These are phyloP conservation scores for Arabidopsis hybrid DNA, from an alignment of 441 rosid species.

Conservation along the genomic window DNA sequence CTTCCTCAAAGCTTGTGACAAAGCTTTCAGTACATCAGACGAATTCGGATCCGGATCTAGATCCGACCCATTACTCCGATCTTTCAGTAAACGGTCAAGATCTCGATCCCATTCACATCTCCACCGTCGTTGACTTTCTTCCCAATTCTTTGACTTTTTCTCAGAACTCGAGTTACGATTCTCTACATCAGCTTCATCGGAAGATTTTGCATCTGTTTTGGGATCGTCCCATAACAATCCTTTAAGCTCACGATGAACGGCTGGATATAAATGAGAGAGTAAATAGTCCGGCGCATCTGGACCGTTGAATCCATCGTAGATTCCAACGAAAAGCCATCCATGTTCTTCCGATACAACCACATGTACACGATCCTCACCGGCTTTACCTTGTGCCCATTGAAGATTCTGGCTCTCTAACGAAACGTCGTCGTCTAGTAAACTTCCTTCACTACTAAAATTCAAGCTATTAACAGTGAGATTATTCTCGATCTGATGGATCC, in stretches of 20 bases:
- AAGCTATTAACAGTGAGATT: conserved; percentile 47
- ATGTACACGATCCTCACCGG: conserved; percentile 84
- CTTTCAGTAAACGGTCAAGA: conserved; percentile 75
- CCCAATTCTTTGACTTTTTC: conserved; percentile 64
- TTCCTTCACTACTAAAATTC: conserved; percentile 51
- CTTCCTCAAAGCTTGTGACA: conserved; percentile 70
- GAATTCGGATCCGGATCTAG: conserved; percentile 54
- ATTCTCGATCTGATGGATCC: conserved; percentile 48
- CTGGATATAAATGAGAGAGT: conserved; percentile 57
- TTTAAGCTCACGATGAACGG: conserved; percentile 66
- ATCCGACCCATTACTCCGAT: conserved; percentile 45
- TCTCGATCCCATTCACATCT: conserved; percentile 91
- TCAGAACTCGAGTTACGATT: conserved; percentile 36
- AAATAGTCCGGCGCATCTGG: conserved; percentile 79
- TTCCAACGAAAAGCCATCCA: conserved; percentile 80
- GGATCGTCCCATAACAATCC: conserved; percentile 63
- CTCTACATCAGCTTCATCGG: conserved; percentile 8
- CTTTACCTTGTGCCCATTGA: conserved; percentile 85
- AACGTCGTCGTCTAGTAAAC: conserved; percentile 52
- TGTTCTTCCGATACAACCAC: conserved; percentile 70
- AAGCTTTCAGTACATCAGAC: conserved; percentile 68
- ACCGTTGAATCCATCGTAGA: conserved; percentile 81
- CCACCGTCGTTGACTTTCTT: conserved; percentile 87
- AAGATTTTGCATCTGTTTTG: conserved; percentile 37
- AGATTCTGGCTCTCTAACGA: conserved; percentile 58